Conservation (phyloP, 2,329 filamentous ascomycete genomes). For the Aspergillus novoparasiticus region DNA sequence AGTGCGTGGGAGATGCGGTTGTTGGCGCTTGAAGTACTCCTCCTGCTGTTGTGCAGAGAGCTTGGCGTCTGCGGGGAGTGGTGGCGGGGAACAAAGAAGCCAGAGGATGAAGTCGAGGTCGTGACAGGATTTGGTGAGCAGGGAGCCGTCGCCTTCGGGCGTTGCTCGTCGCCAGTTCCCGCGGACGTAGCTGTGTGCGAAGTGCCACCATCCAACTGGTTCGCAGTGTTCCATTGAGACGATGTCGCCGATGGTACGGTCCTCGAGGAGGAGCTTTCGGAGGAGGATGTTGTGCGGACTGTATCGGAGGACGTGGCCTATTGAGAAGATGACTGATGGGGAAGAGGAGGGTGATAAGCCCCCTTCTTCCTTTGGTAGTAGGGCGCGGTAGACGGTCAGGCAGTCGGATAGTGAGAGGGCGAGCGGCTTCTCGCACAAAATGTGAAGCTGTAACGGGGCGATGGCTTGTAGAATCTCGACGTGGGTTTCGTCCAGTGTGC, state of each 20-base stretch:
- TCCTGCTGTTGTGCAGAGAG: not conserved
- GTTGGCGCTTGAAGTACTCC: constrained; percentile 29
- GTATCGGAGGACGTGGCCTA: constrained; percentile 92
- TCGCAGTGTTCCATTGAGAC: constrained; percentile 89
- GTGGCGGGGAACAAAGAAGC: constrained; percentile 76
- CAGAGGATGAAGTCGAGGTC: constrained; percentile 93
- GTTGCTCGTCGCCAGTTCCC: constrained; percentile 91
- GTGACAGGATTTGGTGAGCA: constrained; percentile 94
- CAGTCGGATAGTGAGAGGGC: constrained; percentile 79
- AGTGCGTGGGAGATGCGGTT: constrained; percentile 71
- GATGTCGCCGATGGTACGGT: constrained; percentile 79
- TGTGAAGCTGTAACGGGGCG: constrained; percentile 69
- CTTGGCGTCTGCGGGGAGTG: constrained; percentile 26
- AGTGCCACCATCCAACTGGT: constrained; percentile 96
- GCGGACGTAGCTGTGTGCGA: constrained; percentile 82
- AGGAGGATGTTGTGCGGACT: constrained; percentile 89
- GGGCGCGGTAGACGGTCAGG: constrained; percentile 63
- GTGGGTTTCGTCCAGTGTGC: constrained; percentile 87
- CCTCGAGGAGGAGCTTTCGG: constrained; percentile 73
- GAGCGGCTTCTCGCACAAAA: constrained; percentile 95
- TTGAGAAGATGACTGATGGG: constrained; percentile 67
- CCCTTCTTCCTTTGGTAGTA: constrained; percentile 15
- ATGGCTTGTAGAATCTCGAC: constrained; percentile 76
- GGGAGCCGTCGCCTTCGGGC: constrained; percentile 69
- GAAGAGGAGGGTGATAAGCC: not conserved